Conservation (phyloP, 129 eudicot species). For the Arctium minus region DNA sequence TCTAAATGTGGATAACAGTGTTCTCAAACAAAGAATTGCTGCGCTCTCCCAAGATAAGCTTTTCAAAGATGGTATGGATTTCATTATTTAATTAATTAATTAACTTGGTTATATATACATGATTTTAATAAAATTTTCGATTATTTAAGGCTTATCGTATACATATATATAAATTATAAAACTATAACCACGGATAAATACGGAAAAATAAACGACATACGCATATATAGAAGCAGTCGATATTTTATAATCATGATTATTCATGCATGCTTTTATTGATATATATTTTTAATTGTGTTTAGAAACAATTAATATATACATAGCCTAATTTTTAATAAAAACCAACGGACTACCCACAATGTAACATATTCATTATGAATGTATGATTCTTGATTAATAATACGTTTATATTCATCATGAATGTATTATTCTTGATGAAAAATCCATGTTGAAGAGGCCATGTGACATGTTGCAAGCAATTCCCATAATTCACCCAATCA, state of each 20-base stretch:
- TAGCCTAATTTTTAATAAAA: too few relatives aligned
- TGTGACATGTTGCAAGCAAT: too few relatives aligned
- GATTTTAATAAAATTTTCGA: too few relatives aligned
- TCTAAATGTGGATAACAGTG: conserved; percentile 81
- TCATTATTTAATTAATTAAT: background rate
- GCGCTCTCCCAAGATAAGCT: conserved; percentile 92
- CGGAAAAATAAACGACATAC: too few relatives aligned
- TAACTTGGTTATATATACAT: background rate
- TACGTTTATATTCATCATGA: too few relatives aligned
- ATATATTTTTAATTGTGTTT: background rate
- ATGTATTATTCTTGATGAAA: too few relatives aligned
- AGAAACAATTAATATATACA: background rate
- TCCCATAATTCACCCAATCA: too few relatives aligned
- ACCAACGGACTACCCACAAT: too few relatives aligned
- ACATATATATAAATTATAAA: too few relatives aligned
- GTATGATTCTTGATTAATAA: background rate
- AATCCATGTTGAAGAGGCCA: too few relatives aligned
- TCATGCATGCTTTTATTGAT: background rate
- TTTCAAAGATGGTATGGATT: conserved; percentile 74
- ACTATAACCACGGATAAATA: background rate
- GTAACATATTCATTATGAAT: too few relatives aligned
- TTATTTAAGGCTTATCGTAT: too few relatives aligned
- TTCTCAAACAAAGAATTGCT: conserved; percentile 84
- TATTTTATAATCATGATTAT: background rate
- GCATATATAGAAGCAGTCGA: background rate